Evolutionary conservation across 768 basidiomycete genomes (phyloP).

Genomic region (Lyophyllum decastes): DNA sequence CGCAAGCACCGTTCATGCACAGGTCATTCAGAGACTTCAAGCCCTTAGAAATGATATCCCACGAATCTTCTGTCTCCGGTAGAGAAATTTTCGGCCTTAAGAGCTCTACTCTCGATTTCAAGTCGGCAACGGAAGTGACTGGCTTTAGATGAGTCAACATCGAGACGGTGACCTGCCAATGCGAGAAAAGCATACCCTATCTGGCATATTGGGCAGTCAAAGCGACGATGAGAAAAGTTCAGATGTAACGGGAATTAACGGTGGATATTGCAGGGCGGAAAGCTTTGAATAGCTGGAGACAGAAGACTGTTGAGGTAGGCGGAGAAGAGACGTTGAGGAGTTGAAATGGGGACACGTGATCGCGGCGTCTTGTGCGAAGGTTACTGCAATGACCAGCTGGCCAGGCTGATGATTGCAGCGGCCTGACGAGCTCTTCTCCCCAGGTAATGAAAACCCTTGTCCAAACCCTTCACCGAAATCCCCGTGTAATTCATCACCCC

Average conservation of each 20-base stretch:
- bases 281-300: neutral
- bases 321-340: neutral
- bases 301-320: neutral
- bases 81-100: slow-evolving; percentile 9
- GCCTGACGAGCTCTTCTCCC: no score
- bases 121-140: slow-evolving; percentile 6
- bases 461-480: neutral
- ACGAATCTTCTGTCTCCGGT: slow-evolving; percentile 22
- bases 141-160: slow-evolving; percentile 6
- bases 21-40: slow-evolving; percentile 9
- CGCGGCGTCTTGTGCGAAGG: slow-evolving; percentile 6
- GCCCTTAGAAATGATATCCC: slow-evolving; percentile 16
- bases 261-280: no score
- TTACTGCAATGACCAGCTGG: no score
- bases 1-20: slow-evolving; percentile 18
- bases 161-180: neutral
- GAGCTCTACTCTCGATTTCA: slow-evolving; percentile 12
- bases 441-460: neutral
- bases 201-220: neutral
- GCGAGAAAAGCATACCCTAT: slow-evolving; percentile 3
- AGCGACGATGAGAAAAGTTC: no score
- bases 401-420: no score
- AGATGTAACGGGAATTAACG: no score
- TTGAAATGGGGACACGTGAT: slow-evolving; percentile 9
- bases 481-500: neutral